Evolutionary conservation across 257 asterid genomes (phyloP).

Genomic region (Coffea eugenioides): DNA sequence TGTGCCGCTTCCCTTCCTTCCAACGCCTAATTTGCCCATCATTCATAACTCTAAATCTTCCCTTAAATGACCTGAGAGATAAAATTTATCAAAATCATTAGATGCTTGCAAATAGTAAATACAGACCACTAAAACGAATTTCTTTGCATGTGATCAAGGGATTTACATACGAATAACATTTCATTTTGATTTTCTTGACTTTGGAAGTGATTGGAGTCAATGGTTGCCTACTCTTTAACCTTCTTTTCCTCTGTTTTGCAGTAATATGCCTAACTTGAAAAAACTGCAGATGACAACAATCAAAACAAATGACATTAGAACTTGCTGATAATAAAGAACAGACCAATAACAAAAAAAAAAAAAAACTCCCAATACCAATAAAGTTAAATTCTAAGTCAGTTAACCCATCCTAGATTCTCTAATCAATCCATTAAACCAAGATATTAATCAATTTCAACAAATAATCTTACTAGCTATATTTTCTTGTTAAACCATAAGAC

Average conservation of each 20-base stretch:
- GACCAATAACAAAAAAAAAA: background rate
- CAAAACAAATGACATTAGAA: background rate
- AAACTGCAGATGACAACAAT: constrained; percentile 30
- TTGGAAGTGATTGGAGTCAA: constrained; percentile 66
- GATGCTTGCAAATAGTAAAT: background rate
- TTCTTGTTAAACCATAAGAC: background rate
- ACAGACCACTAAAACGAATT: background rate
- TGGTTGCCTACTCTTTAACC: constrained; percentile 75
- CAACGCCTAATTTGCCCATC: constrained; percentile 76
- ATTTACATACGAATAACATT: constrained; percentile 65
- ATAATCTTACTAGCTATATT: background rate
- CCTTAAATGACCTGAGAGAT: constrained; percentile 62
- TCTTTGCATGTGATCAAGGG: background rate
- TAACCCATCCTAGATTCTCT: background rate
- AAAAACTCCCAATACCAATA: background rate
- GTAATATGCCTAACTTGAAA: constrained; percentile 73
- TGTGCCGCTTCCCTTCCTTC: constrained; percentile 78
- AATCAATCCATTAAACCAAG: background rate
- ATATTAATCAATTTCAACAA: background rate
- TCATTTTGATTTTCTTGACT: constrained; percentile 69
- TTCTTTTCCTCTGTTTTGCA: constrained; percentile 67
- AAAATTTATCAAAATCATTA: background rate
- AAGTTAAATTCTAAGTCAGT: background rate
- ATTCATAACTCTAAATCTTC: constrained; percentile 65
- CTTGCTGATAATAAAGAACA: background rate